A percentile compares a stretch with the other conserved stretches of the same genome.
phyloP scores from a whole-genome alignment of 306 rosid species.

The Pachyrhizus erosus region DNA sequence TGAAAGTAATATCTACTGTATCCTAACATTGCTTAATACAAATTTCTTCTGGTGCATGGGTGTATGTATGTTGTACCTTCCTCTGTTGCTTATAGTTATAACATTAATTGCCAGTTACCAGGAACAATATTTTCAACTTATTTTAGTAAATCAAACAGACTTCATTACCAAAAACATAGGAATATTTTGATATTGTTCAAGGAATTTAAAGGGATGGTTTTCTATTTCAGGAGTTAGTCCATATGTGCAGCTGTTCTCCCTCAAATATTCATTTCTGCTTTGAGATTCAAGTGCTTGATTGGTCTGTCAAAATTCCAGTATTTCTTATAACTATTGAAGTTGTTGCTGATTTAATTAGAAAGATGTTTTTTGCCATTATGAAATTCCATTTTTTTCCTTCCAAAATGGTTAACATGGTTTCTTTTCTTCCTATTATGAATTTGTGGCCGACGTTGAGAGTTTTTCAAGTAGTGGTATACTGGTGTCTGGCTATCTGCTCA shows the following conservation, averaged over 20 bases:
- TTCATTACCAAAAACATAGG: neutral
- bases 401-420: neutral
- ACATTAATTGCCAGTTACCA: neutral
- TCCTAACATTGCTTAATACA: neutral
- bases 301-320: neutral
- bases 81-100: neutral
- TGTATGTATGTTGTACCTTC: neutral
- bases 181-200: neutral
- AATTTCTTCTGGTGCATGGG: neutral
- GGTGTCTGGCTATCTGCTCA: neutral
- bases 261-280: neutral
- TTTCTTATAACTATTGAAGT: neutral
- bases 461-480: neutral
- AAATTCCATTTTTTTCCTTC: neutral
- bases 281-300: neutral
- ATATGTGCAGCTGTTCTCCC: neutral
- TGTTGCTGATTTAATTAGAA: neutral
- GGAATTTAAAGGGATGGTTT: neutral
- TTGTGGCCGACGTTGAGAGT: neutral
- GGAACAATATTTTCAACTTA: neutral
- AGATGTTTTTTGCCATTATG: neutral
- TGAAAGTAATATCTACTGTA: neutral
- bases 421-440: conserved; percentile 1
- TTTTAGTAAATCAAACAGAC: neutral
- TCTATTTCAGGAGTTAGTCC: neutral